phyloP scores from a whole-genome alignment of 1,284 basidiomycete genomes.

The Somion occarium region DNA sequence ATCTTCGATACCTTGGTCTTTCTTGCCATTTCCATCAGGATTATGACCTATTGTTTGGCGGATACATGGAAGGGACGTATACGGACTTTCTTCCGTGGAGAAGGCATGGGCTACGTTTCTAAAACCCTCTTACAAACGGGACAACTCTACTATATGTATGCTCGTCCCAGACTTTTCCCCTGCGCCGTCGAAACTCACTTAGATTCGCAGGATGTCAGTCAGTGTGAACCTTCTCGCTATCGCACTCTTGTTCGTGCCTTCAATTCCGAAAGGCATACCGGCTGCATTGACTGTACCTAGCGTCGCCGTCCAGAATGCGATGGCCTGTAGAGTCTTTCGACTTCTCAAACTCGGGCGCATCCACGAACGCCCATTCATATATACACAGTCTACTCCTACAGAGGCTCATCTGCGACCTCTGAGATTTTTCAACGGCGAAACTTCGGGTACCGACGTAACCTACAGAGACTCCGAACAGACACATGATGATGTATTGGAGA shows the following conservation, averaged over 20 bases:
- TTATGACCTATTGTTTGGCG: constrained; percentile 5
- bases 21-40: constrained; percentile 3
- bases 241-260: neutral
- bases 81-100: constrained; percentile 3
- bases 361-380: neutral
- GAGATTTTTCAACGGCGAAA: too few relatives aligned
- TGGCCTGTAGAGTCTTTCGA: constrained; percentile 4
- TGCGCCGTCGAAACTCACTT: neutral
- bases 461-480: too few relatives aligned
- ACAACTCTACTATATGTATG: constrained; percentile 1
- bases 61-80: constrained; percentile 1
- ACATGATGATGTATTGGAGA: too few relatives aligned
- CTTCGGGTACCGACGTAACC: too few relatives aligned
- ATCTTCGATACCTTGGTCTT: constrained; percentile 7
- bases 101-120: constrained; percentile 5
- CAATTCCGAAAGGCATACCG: neutral
- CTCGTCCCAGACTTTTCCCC: neutral
- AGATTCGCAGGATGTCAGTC: neutral
- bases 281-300: neutral
- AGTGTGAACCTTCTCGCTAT: neutral
- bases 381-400: too few relatives aligned
- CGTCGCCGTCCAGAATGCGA: neutral
- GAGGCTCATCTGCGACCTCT: too few relatives aligned
- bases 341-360: constrained; percentile 1
- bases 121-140: constrained; percentile 1